Percentiles rank a stretch among this genome's conserved stretches.
These are phyloP conservation scores for Monosporascus sp. DNA, from an alignment of 2,329 filamentous ascomycete species.

Conservation along the genomic window DNA sequence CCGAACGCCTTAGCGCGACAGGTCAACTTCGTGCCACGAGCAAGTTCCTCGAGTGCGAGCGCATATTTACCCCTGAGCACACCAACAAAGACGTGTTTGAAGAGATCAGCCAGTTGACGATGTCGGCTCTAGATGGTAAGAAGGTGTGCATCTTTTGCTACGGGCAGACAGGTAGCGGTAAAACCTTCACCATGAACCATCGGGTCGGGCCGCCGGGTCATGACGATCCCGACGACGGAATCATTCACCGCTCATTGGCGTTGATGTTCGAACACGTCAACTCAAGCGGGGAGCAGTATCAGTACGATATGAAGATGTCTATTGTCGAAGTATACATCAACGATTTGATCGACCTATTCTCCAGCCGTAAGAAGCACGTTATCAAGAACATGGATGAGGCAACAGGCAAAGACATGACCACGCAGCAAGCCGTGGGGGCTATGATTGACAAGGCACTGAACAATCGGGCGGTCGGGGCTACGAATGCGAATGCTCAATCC, in stretches of 20 bases:
- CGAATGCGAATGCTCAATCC: conserved; percentile 86
- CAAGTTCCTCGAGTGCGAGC: conserved; percentile 62
- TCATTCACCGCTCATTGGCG: conserved; percentile 87
- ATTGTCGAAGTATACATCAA: conserved; percentile 99
- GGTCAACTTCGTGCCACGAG: background rate
- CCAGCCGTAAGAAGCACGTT: conserved; percentile 48
- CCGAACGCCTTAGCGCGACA: background rate
- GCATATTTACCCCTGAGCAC: conserved; percentile 73
- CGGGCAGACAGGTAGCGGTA: conserved; percentile 92
- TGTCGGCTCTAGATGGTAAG: conserved; percentile 90
- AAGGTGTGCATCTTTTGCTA: conserved; percentile 99
- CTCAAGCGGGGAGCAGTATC: conserved; percentile 78
- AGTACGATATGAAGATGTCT: conserved; percentile 80
- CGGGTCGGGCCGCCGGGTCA: background rate
- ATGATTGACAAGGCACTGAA: conserved; percentile 73
- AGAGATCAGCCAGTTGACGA: conserved; percentile 93
- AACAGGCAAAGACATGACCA: conserved; percentile 6
- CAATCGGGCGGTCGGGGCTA: conserved; percentile 85
- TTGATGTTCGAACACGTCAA: conserved; percentile 88
- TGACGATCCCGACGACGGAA: conserved; percentile 58
- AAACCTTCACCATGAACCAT: conserved; percentile 87
- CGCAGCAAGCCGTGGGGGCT: conserved; percentile 62
- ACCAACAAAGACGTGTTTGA: conserved; percentile 84
- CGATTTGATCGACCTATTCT: conserved; percentile 79
- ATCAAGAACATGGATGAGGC: conserved; percentile 51